A percentile compares a stretch with the other conserved stretches of the same genome.
These are phyloP conservation scores for Sporothrix mexicana DNA, from an alignment of 2,329 filamentous ascomycete species.

Conservation along the genomic window DNA sequence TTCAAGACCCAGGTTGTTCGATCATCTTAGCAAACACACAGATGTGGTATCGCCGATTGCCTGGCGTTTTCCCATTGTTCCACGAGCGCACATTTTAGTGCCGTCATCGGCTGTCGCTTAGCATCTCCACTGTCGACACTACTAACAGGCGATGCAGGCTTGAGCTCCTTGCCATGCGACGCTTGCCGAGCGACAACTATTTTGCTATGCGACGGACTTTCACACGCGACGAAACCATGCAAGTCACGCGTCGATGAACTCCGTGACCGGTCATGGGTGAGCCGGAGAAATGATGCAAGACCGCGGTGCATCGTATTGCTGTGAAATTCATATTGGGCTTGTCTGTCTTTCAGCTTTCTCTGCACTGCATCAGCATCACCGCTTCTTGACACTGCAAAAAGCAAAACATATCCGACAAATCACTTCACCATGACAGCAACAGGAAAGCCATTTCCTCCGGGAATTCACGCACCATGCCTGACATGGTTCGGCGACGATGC, in stretches of 20 bases:
- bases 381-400: background rate
- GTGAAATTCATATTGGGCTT: background rate
- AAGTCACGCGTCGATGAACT: background rate
- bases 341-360: background rate
- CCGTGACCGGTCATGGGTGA: background rate
- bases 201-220: background rate
- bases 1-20: background rate
- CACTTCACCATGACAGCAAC: background rate
- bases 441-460: constrained; percentile 46
- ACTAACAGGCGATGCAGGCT: background rate
- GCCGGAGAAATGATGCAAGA: background rate
- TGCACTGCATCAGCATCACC: background rate
- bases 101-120: constrained; percentile 1
- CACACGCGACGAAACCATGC: background rate
- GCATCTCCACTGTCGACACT: background rate
- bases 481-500: constrained; percentile 59
- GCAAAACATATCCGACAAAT: background rate
- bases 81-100: background rate
- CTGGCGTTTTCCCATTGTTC: background rate
- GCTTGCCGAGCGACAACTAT: background rate
- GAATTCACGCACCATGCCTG: constrained; percentile 61
- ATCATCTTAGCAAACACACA: background rate
- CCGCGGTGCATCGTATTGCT: background rate
- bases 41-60: background rate
- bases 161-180: background rate